Evolutionary conservation across 1,284 basidiomycete species (phyloP), one percentile per base, ranked within the genome.

Genomic region (Microbotryomycetes sp.): DNA sequence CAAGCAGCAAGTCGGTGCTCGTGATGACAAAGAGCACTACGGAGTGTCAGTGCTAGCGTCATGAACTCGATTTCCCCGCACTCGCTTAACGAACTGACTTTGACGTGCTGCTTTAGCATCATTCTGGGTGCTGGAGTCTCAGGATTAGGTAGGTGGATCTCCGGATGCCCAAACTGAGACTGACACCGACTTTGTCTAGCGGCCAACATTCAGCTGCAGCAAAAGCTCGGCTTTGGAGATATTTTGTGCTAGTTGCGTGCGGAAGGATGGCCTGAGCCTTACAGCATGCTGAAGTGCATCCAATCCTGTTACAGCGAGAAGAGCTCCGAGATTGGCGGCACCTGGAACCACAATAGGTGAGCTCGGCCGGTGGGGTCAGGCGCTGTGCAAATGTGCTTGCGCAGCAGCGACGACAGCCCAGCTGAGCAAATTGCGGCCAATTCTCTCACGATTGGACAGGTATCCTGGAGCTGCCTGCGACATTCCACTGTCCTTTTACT

Each of bases 401-500:
- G n/a, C n/a, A n/a, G n/a, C n/a, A n/a, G n/a, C n/a, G n/a, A n/a
- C n/a, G n/a, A n/a, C n/a, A n/a, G n/a, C 18, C 35, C 35, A 41
- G 35, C 35, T 56, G 11, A 21, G 60, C 56, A 31, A 21, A 23
- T n/a, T 5, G 3, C 3, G 5, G 29, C 18, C 29, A 13, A 18
- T 1, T 18, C 18, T 7, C 27, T 3, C n/a, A 18, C 15, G 9
- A 5, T 31, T 29, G 9, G 28, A 63, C 45, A 61, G 60, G 1
- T 69, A 67, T 46, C 62, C 65, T 2, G 67, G 67, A 5, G 64
- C 62, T 5, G 62, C 60, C 1, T 65, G 63, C 54, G 66, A 67
- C 54, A 65, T 67, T 21, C 66, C 66, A 0, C 27, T 68, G 54
- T 56, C 61, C 6, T 52, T 68, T 13, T 69, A 69, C 60, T 64